A percentile compares a stretch with the other conserved stretches of the same genome.
Evolutionary conservation across 202 grass and related monocot species (phyloP).

Genomic region (Schoenoplectus tabernaemontani): DNA sequence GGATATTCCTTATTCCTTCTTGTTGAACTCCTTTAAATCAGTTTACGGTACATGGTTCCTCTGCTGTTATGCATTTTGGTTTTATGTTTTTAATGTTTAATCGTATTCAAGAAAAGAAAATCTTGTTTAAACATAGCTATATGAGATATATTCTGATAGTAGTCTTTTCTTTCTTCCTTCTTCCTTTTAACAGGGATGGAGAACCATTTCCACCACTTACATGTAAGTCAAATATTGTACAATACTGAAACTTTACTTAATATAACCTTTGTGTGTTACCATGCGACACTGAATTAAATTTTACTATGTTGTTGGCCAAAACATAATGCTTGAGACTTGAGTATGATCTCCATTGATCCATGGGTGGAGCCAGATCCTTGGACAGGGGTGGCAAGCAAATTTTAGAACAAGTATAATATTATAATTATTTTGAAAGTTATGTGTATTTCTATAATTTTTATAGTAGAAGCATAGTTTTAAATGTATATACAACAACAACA

Average conservation of each 20-base stretch:
- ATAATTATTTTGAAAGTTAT: no score
- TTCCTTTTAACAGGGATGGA: slow-evolving; percentile 54
- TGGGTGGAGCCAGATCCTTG: no score
- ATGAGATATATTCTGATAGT: background rate
- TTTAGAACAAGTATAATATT: no score
- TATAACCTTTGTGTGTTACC: background rate
- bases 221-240: slow-evolving; percentile 49
- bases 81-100: background rate
- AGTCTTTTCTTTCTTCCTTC: slow-evolving; percentile 11
- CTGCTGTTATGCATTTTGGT: background rate
- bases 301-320: background rate
- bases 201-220: slow-evolving; percentile 66
- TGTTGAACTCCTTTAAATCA: background rate
- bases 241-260: background rate
- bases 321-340: background rate
- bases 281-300: background rate
- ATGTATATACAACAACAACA: no score
- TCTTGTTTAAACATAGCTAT: background rate
- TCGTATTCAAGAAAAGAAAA: background rate
- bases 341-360: background rate
- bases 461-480: no score
- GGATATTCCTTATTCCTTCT: background rate
- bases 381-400: no score
- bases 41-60: background rate
- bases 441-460: no score